These are phyloP conservation scores for Salvia hispanica DNA, from an alignment of 257 asterid genomes.

Conservation along the genomic window DNA sequence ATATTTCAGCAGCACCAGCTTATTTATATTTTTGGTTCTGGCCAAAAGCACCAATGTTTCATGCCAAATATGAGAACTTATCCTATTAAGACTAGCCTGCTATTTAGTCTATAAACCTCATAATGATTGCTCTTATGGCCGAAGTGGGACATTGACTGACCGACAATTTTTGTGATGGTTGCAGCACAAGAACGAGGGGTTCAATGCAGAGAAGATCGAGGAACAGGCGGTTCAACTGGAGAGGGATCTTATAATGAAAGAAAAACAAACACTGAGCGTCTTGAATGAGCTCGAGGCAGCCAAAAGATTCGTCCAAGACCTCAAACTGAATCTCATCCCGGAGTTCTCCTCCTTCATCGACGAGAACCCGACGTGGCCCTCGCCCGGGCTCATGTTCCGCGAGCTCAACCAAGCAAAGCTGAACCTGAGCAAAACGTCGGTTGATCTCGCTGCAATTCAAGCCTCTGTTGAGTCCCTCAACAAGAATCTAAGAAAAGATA, in stretches of 20 bases:
- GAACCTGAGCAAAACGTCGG: conserved; percentile 65
- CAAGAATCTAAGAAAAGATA: conserved; percentile 56
- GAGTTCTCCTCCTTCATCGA: conserved; percentile 49
- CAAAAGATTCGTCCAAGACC: conserved; percentile 55
- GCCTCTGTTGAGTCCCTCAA: conserved; percentile 82
- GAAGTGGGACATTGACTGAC: no score
- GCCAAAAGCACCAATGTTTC: no score
- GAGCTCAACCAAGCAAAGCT: conserved; percentile 71
- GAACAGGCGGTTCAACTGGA: conserved; percentile 60
- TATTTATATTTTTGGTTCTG: no score
- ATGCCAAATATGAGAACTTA: no score
- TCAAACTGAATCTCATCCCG: conserved; percentile 56
- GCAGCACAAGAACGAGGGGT: conserved; percentile 43
- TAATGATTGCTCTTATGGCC: no score
- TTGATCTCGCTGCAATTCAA: conserved; percentile 72
- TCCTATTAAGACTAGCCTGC: no score
- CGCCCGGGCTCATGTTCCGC: conserved; percentile 57
- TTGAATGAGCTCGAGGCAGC: conserved; percentile 69
- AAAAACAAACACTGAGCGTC: conserved; percentile 61
- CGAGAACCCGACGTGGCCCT: conserved; percentile 39
- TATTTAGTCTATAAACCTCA: no score
- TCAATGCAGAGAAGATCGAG: conserved; percentile 55
- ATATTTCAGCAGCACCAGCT: no score
- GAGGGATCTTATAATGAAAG: conserved; percentile 62
- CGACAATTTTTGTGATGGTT: not conserved